Evolutionary conservation across 2,329 filamentous ascomycete species (phyloP).

Genomic region (Penicillium sp.): DNA sequence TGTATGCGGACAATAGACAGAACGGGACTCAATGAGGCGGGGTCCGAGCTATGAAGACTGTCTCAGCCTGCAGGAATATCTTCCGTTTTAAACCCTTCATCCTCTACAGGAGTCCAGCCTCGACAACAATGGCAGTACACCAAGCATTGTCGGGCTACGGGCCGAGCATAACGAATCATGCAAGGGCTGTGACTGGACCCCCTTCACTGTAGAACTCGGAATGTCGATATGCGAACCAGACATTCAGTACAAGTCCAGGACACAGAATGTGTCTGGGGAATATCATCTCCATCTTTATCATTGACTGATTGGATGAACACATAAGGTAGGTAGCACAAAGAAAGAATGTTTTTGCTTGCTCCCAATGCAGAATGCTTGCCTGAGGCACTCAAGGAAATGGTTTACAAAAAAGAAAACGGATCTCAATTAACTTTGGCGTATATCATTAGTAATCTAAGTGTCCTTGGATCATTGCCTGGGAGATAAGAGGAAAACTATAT

Average conservation of each 20-base stretch:
- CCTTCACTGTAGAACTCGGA: neutral
- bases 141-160: neutral
- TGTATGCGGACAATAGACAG: neutral
- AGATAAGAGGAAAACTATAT: too few relatives aligned
- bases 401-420: neutral
- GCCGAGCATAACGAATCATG: neutral
- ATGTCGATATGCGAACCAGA: neutral
- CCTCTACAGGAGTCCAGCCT: neutral
- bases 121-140: neutral
- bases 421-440: too few relatives aligned
- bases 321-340: neutral
- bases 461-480: too few relatives aligned
- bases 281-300: neutral
- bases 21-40: neutral
- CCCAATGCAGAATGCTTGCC: neutral
- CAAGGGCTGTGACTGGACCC: neutral
- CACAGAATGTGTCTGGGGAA: neutral
- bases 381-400: neutral
- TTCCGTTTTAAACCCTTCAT: neutral
- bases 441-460: too few relatives aligned
- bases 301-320: neutral
- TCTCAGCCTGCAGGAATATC: neutral
- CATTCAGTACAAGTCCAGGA: neutral
- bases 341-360: neutral
- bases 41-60: neutral